Evolutionary conservation across 2,329 filamentous ascomycete species (phyloP).

Genomic region (Passalora sequoiae): DNA sequence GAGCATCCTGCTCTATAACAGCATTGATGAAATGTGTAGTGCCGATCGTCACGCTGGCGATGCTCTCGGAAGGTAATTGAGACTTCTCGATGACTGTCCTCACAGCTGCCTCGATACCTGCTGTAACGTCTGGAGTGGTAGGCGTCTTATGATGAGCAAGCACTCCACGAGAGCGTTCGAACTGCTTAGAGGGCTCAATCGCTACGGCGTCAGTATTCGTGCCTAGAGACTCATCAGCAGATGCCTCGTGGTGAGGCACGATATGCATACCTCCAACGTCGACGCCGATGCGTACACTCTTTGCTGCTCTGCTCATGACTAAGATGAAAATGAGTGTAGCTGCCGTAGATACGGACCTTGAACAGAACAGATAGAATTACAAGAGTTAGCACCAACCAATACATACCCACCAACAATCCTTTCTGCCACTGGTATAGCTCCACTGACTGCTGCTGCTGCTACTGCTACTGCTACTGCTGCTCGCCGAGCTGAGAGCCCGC

Average conservation of each 20-base stretch:
- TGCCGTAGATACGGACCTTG: not conserved
- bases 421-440: constrained; percentile 3
- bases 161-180: constrained; percentile 25
- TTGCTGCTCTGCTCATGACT: constrained; percentile 6
- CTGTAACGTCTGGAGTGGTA: constrained; percentile 39
- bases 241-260: not conserved
- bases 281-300: constrained; percentile 39
- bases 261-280: constrained; percentile 4
- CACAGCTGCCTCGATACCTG: constrained; percentile 39
- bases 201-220: constrained; percentile 36
- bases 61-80: constrained; percentile 29
- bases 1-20: constrained; percentile 37
- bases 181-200: constrained; percentile 28
- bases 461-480: not conserved
- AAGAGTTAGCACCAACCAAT: not conserved
- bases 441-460: not conserved
- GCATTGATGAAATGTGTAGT: constrained; percentile 43
- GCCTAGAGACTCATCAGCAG: constrained; percentile 13
- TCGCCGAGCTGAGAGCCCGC: constrained; percentile 8
- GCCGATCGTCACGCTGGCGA: constrained; percentile 46
- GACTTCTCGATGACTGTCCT: constrained; percentile 35
- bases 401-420: not conserved
- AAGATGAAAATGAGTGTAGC: not conserved
- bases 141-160: constrained; percentile 37
- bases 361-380: not conserved